A percentile compares a stretch with the other conserved stretches of the same genome.
phyloP scores from a whole-genome alignment of 495 filamentous ascomycete genomes.

The Penicillium maclennaniae region DNA sequence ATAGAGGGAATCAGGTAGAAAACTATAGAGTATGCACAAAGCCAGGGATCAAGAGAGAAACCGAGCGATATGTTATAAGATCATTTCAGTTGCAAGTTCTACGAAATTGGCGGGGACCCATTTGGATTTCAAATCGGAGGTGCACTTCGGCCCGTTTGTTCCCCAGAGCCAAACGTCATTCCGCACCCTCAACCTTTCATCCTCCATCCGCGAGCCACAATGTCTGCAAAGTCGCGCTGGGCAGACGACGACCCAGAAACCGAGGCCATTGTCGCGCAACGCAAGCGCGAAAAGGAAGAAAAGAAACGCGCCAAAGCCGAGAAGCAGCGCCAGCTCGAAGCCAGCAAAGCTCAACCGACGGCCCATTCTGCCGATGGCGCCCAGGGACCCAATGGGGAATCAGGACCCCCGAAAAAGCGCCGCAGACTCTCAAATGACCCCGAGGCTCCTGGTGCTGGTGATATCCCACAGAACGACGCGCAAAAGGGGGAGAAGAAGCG shows the following conservation, averaged over 20 bases:
- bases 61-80: neutral
- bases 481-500: conserved; percentile 21
- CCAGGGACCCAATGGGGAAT: conserved; percentile 20
- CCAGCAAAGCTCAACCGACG: conserved; percentile 30
- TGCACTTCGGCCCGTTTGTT: conserved; percentile 25
- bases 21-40: neutral
- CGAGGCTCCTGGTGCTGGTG: conserved; percentile 24
- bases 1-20: neutral
- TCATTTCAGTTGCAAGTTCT: conserved; percentile 1
- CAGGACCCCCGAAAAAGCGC: conserved; percentile 39
- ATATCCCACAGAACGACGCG: conserved; percentile 22
- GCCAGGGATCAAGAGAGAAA: conserved; percentile 1
- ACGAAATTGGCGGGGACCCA: conserved; percentile 11
- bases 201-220: conserved; percentile 27
- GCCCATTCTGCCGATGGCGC: conserved; percentile 15
- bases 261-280: conserved; percentile 62
- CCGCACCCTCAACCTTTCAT: conserved; percentile 12
- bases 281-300: conserved; percentile 83
- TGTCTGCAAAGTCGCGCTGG: conserved; percentile 83
- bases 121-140: conserved; percentile 39
- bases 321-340: conserved; percentile 68
- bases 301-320: conserved; percentile 83
- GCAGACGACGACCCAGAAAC: conserved; percentile 70
- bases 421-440: conserved; percentile 46
- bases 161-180: conserved; percentile 32